Base-by-base conservation (phyloP, 345 rosid genomes). In the Isatis tinctoria region DNA sequence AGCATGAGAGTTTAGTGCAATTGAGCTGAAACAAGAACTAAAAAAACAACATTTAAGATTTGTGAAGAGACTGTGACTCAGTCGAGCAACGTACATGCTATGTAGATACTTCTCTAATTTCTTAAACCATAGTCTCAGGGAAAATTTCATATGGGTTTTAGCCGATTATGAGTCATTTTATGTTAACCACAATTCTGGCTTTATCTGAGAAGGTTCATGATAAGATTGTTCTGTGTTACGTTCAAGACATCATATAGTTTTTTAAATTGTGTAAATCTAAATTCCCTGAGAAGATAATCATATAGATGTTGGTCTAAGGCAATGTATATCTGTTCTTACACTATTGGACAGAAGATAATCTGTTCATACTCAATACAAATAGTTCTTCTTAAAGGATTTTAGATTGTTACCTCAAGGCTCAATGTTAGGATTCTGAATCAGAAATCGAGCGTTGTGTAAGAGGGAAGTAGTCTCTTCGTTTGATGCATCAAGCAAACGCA, bases 391-490 rank as follows among this genome's bases (percentile, higher is more conserved):
- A 8, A 6, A n/a, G 1, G 30, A 37, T 60, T 30, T 17, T 30
- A 62, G 60, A 65, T 16, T 16, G 64, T 66, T 72, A 72, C 88
- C 84, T 87, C 69, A 89, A 54, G 84, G 67, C 22, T 80, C 88
- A 49, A 63, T 69, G 13, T 52, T 79, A 67, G 91, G 87, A 71
- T 83, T 90, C 76, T 85, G 94, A 63, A 92, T 78, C 60, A 92
- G 69, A 73, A 37, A 78, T 65, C 82, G 87, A 54, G 92, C 97
- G 80, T 87, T 85, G 20, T 80, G 85, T 79, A 92, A 84, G 65
- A 89, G 4, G 2, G 81, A 84, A 80, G 64, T 70, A 63, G 82
- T 80, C 79, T 95, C 92, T 81, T 92, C 93, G 72, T 92, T 95
- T 20, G 92, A 81, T 61, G 82, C 85, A 83, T 95, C 97, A 45